Base-by-base conservation (phyloP, 495 filamentous ascomycete species). In the Endocarpon pusillum region DNA sequence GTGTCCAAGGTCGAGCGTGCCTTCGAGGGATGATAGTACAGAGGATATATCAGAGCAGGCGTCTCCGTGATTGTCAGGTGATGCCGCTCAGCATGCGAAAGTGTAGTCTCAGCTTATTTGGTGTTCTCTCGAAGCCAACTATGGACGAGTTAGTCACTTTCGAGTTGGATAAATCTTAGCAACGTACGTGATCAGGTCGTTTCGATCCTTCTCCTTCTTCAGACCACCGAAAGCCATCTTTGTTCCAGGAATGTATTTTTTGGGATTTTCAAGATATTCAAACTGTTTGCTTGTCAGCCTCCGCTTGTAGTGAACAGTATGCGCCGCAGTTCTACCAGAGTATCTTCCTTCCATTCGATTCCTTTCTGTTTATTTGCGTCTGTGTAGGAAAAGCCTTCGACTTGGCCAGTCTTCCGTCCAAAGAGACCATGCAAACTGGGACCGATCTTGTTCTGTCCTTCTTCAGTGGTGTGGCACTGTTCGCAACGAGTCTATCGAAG, bases 201-300 rank as follows among this genome's bases (percentile, higher is more conserved):
- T 96, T 59, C 89, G 71, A 67, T 99, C 89, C 80, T 94, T 94
- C 45, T 69, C 73, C 80, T 99, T 99, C 87, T 99, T 99, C 47
- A 99, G 69, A 54, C 89, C 89, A 66, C 89, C 89, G 59, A 99
- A 99, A 52, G 89, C 89, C 89, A 99, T 99, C 83, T 99, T 99
- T 61, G 89, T 99, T 46, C 89, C 89, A 49, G 89, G 91, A 42
- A 99, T 96, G 75, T 75, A 87, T 62, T 87, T 87, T 68, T 87
- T 87, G 46, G 81, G 81, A 69, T 87, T 87, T 64, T 87, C 81
- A 50, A 87, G 75, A 68, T 87, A 87, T 41, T 73, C 63, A 55
- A 83, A 87, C 80, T 82, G 45, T 32, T 44, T 7, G 3, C 12
- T 12, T 12, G 23, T 25, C 31, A 35, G 37, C 29, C 9, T 16